Percentiles rank a stretch among this genome's conserved stretches.
Evolutionary conservation across 2,329 filamentous ascomycete species (phyloP).

Genomic region (Phaeosphaeria sp.): DNA sequence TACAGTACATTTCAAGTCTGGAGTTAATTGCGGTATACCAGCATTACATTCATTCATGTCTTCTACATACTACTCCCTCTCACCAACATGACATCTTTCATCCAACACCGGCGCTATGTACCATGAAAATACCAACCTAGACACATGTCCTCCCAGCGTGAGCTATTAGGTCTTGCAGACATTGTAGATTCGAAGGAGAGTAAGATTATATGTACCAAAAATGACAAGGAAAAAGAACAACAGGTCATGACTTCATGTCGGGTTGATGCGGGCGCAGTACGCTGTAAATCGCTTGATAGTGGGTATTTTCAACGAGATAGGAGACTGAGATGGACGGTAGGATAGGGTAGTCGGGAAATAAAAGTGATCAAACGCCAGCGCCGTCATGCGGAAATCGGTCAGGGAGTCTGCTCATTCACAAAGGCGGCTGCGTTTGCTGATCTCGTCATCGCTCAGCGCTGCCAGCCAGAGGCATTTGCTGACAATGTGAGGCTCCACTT

Average conservation of each 20-base stretch:
- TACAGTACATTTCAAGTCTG: no score
- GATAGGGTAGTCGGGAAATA: constrained; percentile 1
- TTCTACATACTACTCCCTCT: neutral
- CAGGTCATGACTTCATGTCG: constrained; percentile 37
- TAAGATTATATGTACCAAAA: constrained; percentile 23
- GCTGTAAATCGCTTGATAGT: constrained; percentile 12
- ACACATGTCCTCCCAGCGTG: constrained; percentile 22
- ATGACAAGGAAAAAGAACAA: constrained; percentile 15
- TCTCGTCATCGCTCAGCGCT: constrained; percentile 77
- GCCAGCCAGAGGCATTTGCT: constrained; percentile 87
- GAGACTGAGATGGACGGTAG: neutral
- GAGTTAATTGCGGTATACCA: no score
- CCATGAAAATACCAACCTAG: neutral
- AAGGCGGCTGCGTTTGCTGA: constrained; percentile 51
- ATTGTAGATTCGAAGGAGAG: constrained; percentile 7
- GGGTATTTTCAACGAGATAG: constrained; percentile 32
- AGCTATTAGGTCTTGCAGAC: constrained; percentile 37
- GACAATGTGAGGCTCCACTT: constrained; percentile 76
- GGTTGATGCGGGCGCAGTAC: constrained; percentile 17
- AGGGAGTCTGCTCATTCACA: constrained; percentile 31
- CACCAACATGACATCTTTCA: no score
- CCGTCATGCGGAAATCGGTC: constrained; percentile 2
- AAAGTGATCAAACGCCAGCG: constrained; percentile 19
- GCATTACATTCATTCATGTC: neutral
- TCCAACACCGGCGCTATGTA: neutral